Base-by-base conservation (phyloP, 495 filamentous ascomycete genomes). In the Clohesyomyces aquaticus region DNA sequence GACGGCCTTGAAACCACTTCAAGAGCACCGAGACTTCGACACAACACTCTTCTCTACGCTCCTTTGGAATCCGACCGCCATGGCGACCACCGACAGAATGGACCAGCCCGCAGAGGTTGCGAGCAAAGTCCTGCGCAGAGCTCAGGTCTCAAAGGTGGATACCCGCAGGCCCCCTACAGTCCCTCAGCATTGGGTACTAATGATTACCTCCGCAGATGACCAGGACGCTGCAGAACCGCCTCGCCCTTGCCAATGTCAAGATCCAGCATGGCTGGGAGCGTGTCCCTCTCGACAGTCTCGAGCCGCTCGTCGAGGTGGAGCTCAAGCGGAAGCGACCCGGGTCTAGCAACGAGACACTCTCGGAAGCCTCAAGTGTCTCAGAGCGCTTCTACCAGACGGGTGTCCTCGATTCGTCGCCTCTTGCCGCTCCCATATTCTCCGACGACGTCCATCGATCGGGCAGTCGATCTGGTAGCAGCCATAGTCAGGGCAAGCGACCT, bases 191-290 rank as follows among this genome's bases (percentile, higher is more conserved):
- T 57, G 62, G 47, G 55, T 61, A 57, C 68, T 68, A 66, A 71
- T 57, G 21, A 21, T 6, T 59, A 46, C 27, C 53, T 53, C 43
- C 54, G 29, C 61, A 98, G 94, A 94, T 98, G 77, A 94, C 91
- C 57, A 80, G 93, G 75, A 88, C 86, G 71, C 80, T 99, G 32
- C 91, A 96, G 76, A 89, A 95, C 78, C 91, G 93, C 46, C 82
- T 99, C 32, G 93, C 95, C 67, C 83, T 98, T 53, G 94, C 94
- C 73, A 93, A 90, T 78, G 91, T 96, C 84, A 99, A 97, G 78
- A 90, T 93, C 55, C 90, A 93, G 75, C 87, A 96, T 76, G 93
- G 93, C 64, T 88, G 87, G 83, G 85, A 92, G 73, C 83, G 90
- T 74, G 81, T 91, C 56, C 85, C 86, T 41, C 81, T 93, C 53